These are phyloP conservation scores for Populus ilicifolia DNA, from an alignment of 345 rosid genomes.

Conservation along the genomic window DNA sequence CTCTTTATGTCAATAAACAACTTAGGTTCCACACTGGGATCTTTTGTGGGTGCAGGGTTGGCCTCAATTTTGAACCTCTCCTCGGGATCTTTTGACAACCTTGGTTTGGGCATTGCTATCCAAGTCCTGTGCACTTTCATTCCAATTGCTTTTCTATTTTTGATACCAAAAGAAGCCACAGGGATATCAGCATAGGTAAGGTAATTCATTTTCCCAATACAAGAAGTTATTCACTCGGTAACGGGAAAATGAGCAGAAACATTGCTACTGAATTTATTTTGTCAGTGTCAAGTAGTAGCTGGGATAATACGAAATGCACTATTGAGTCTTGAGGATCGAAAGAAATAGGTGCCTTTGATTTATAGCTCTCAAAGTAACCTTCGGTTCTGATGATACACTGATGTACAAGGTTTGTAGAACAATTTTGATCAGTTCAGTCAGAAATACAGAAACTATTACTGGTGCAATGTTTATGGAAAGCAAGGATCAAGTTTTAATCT, in stretches of 20 bases:
- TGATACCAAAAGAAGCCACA: constrained; percentile 90
- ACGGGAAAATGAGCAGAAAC: background rate
- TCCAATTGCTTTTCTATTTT: constrained; percentile 65
- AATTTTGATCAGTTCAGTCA: background rate
- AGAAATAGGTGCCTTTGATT: background rate
- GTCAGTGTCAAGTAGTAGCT: background rate
- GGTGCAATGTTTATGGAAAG: background rate
- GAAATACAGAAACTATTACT: background rate
- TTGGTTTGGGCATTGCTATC: constrained; percentile 55
- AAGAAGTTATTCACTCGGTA: background rate
- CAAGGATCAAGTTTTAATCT: no score
- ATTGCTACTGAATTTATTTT: background rate
- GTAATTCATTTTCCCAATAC: background rate
- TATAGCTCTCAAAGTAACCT: background rate
- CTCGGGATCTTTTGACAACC: constrained; percentile 84
- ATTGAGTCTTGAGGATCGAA: background rate
- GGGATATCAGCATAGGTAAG: constrained; percentile 55
- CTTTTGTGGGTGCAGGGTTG: constrained; percentile 84
- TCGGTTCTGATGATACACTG: background rate
- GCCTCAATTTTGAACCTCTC: constrained; percentile 74
- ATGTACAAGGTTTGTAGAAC: background rate
- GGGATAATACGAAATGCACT: background rate
- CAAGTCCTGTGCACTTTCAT: constrained; percentile 73
- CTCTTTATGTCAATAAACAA: constrained; percentile 96
- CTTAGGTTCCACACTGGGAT: constrained; percentile 78